Conservation (phyloP, 305 asterid species). For the Solanum hybrid region DNA sequence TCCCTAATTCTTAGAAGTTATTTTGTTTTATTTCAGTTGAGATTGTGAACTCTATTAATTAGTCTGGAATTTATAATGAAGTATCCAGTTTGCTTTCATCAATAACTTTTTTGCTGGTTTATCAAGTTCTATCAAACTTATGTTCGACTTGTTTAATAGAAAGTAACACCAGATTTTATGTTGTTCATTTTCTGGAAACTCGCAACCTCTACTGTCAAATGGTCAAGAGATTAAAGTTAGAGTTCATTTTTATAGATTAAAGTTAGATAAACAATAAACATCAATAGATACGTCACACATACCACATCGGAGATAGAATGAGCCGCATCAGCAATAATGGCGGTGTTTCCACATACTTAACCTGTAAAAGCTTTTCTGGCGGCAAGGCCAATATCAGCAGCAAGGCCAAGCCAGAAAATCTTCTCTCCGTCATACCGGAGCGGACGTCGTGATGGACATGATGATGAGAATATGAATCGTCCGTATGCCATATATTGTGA, state of each 20-base stretch:
- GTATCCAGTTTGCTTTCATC: not conserved
- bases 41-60: not conserved
- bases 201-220: not conserved
- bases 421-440: slow-evolving; percentile 63
- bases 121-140: not conserved
- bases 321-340: slow-evolving; percentile 90
- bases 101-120: not conserved
- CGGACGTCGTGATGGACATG: slow-evolving; percentile 29
- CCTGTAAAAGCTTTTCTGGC: slow-evolving; percentile 77
- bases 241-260: not conserved
- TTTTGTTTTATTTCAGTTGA: not conserved
- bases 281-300: slow-evolving; percentile 12
- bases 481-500: slow-evolving; percentile 70
- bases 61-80: not conserved
- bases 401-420: slow-evolving; percentile 84
- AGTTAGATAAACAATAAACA: not conserved
- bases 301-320: slow-evolving; percentile 97
- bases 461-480: slow-evolving; percentile 31
- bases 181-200: not conserved
- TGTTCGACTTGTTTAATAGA: not conserved
- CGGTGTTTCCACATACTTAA: slow-evolving; percentile 82
- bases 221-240: not conserved
- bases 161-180: not conserved
- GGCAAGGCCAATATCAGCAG: slow-evolving; percentile 82
- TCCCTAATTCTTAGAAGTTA: not conserved